Conservation (phyloP, 495 filamentous ascomycete genomes). For the Ramalina peruviana region DNA sequence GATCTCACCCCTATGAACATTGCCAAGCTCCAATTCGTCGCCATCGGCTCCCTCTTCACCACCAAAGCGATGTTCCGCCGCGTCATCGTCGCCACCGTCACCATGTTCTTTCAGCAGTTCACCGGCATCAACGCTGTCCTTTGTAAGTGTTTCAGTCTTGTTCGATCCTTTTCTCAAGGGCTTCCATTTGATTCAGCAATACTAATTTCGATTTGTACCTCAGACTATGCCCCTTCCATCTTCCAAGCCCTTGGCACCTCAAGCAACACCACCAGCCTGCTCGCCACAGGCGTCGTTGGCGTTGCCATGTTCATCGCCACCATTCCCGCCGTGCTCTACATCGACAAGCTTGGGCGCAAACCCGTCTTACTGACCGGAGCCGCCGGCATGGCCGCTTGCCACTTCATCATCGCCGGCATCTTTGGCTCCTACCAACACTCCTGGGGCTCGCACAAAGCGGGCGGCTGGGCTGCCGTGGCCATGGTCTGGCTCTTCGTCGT, state of each 20-base stretch:
- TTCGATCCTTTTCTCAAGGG: slow-evolving; percentile 51
- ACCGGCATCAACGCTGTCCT: slow-evolving; percentile 22
- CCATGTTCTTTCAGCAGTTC: slow-evolving; percentile 42
- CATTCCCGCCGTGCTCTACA: slow-evolving; percentile 49
- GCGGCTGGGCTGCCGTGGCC: slow-evolving; percentile 20
- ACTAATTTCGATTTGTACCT: slow-evolving; percentile 23
- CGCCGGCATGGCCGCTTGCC: slow-evolving; percentile 63
- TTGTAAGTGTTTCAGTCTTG: slow-evolving; percentile 47
- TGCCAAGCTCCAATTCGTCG: slow-evolving; percentile 57
- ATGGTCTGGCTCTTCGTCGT: slow-evolving; percentile 25
- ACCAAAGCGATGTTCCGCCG: slow-evolving; percentile 62
- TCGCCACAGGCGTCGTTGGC: slow-evolving; percentile 42
- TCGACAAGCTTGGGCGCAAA: slow-evolving; percentile 53
- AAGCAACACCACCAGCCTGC: slow-evolving; percentile 31
- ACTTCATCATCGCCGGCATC: slow-evolving; percentile 66
- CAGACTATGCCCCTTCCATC: slow-evolving; percentile 35
- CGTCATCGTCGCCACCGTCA: slow-evolving; percentile 42
- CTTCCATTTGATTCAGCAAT: slow-evolving; percentile 21
- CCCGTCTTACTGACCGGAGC: slow-evolving; percentile 61
- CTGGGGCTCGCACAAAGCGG: slow-evolving; percentile 44
- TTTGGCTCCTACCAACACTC: slow-evolving; percentile 47
- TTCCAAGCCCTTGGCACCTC: slow-evolving; percentile 33
- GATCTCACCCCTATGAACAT: slow-evolving; percentile 44
- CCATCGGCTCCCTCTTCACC: slow-evolving; percentile 58
- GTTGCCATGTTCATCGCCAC: slow-evolving; percentile 51